These are phyloP conservation scores for Trichoderma lentiforme DNA, from an alignment of 2,329 filamentous ascomycete species.

Conservation along the genomic window DNA sequence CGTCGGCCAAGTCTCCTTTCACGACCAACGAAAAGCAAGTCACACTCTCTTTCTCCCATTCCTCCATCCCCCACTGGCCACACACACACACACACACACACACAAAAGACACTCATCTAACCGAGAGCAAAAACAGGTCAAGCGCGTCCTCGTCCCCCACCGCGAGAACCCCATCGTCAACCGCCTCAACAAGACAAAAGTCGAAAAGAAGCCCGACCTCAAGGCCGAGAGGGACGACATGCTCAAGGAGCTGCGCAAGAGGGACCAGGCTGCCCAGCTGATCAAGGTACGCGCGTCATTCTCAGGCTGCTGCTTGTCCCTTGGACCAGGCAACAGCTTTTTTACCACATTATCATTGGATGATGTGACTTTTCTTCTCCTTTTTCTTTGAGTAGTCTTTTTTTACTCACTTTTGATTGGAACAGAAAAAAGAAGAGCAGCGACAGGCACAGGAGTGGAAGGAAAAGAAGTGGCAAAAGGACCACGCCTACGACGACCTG, in stretches of 20 bases:
- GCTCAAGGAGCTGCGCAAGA: constrained; percentile 66
- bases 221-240: constrained; percentile 76
- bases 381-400: no score
- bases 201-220: constrained; percentile 83
- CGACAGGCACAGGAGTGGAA: constrained; percentile 73
- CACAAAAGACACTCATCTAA: background rate
- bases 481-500: constrained; percentile 95
- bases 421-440: constrained; percentile 72
- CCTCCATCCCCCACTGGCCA: no score
- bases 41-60: background rate
- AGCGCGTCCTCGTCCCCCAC: constrained; percentile 72
- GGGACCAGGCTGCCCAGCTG: constrained; percentile 62
- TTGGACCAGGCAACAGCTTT: background rate
- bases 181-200: constrained; percentile 94
- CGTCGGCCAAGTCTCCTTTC: constrained; percentile 90
- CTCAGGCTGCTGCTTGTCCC: background rate
- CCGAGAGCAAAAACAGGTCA: constrained; percentile 52
- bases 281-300: constrained; percentile 51
- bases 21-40: constrained; percentile 69
- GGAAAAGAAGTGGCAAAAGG: constrained; percentile 89
- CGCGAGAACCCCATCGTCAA: constrained; percentile 92
- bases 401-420: background rate
- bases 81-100: no score
- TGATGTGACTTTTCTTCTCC: background rate
- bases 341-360: background rate